Percentiles rank a stretch among this genome's conserved stretches.
These are phyloP conservation scores for Blastobotrys serpentis DNA, from an alignment of 1,139 yeast species.

Conservation along the genomic window DNA sequence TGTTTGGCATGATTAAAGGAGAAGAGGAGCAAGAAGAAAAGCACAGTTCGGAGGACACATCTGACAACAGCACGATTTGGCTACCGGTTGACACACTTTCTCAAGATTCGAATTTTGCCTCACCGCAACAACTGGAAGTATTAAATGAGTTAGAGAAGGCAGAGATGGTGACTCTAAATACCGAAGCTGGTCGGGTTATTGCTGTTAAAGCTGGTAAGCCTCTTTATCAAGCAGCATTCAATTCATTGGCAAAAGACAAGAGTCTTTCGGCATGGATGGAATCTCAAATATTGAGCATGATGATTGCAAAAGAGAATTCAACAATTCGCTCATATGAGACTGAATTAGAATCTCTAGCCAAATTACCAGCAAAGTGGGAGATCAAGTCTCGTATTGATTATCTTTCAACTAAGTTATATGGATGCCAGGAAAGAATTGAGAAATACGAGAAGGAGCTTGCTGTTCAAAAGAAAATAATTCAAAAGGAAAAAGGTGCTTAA, in stretches of 20 bases:
- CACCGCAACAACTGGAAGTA: slow-evolving; percentile 50
- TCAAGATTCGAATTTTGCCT: slow-evolving; percentile 58
- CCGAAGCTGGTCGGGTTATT: slow-evolving; percentile 72
- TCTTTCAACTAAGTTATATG: slow-evolving; percentile 61
- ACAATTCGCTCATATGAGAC: slow-evolving; percentile 66
- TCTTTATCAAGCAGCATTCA: slow-evolving; percentile 76
- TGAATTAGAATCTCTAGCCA: slow-evolving; percentile 61
- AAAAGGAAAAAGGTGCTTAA: background rate
- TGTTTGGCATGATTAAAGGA: slow-evolving; percentile 9
- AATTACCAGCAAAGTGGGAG: slow-evolving; percentile 47
- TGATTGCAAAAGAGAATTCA: slow-evolving; percentile 59
- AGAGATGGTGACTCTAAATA: slow-evolving; percentile 66
- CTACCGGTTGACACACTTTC: slow-evolving; percentile 22
- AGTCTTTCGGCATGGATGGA: slow-evolving; percentile 63
- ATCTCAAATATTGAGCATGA: slow-evolving; percentile 53
- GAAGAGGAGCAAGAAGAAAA: slow-evolving; percentile 13
- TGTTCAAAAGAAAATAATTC: slow-evolving; percentile 25
- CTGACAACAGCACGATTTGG: slow-evolving; percentile 9
- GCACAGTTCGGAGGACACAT: background rate
- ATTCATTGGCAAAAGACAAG: slow-evolving; percentile 56
- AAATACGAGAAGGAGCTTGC: slow-evolving; percentile 42
- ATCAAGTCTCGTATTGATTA: slow-evolving; percentile 64
- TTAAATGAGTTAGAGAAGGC: slow-evolving; percentile 72
- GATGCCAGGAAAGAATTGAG: slow-evolving; percentile 41
- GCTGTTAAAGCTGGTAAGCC: slow-evolving; percentile 81